These are phyloP conservation scores for Mangifera indica DNA, from an alignment of 345 rosid genomes.

Conservation along the genomic window DNA sequence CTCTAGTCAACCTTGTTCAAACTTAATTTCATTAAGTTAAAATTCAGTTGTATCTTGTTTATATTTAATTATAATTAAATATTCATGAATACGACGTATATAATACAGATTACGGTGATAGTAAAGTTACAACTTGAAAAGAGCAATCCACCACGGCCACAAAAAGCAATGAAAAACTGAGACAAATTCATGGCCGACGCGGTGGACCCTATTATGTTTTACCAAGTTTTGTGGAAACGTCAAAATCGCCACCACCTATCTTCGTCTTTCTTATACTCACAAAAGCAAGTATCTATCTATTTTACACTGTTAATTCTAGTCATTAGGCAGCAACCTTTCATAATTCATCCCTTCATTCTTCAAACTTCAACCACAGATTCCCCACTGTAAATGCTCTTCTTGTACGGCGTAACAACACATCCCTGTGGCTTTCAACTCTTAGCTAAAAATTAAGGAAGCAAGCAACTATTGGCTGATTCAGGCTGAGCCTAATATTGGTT, in stretches of 20 bases:
- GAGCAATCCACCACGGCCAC: background rate
- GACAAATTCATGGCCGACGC: background rate
- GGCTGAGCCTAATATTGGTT: too few species aligned
- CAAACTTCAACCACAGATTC: background rate
- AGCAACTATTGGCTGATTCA: too few species aligned
- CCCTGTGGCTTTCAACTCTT: too few species aligned
- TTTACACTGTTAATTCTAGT: background rate
- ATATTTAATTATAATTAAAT: too few species aligned
- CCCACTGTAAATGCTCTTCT: background rate
- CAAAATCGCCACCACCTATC: background rate
- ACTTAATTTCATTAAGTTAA: too few species aligned
- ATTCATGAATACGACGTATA: background rate
- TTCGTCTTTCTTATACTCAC: background rate
- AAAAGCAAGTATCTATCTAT: background rate
- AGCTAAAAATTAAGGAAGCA: too few species aligned
- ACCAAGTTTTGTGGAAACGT: conserved; percentile 14
- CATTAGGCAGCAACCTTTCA: background rate
- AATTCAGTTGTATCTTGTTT: too few species aligned
- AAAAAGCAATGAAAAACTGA: conserved; percentile 5
- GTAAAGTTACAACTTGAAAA: background rate
- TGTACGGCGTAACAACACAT: background rate
- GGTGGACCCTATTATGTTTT: conserved; percentile 4
- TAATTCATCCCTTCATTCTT: background rate
- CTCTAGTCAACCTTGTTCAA: too few species aligned
- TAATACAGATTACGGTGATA: background rate